phyloP scores from a whole-genome alignment of 352 stramenopile genomes.

The Phytophthora ohioensis region DNA sequence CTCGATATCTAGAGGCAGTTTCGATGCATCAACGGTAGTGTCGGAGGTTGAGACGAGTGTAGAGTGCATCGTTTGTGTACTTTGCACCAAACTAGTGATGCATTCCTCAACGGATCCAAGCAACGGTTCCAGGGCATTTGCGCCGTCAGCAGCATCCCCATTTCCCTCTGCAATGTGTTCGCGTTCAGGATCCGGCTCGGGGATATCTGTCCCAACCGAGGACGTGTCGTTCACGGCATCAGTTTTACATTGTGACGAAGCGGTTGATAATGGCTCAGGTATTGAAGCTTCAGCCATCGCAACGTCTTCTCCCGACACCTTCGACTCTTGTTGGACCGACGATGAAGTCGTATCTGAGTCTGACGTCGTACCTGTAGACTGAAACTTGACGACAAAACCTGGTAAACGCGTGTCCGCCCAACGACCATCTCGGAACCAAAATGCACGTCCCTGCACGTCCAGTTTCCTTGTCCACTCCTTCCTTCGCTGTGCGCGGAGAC shows the following conservation, averaged over 20 bases:
- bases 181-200: conserved; percentile 23
- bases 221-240: neutral
- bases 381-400: conserved; percentile 29
- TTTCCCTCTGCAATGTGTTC: conserved; percentile 5
- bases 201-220: conserved; percentile 8
- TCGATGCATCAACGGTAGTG: conserved; percentile 13
- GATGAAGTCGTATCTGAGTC: neutral
- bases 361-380: neutral
- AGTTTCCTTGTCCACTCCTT: conserved; percentile 57
- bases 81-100: conserved; percentile 23
- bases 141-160: neutral
- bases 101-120: conserved; percentile 32
- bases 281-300: neutral
- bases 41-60: conserved; percentile 12
- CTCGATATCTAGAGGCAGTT: conserved; percentile 15
- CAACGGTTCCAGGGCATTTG: conserved; percentile 1
- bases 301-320: neutral
- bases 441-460: conserved; percentile 44
- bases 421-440: conserved; percentile 44
- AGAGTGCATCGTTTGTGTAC: neutral
- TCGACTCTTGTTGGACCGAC: neutral
- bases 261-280: neutral
- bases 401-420: conserved; percentile 30
- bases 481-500: conserved; percentile 22
- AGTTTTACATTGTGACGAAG: too few species aligned